Evolutionary conservation across 805 yeast species (phyloP), one percentile per base, ranked within the genome.

Genomic region (Grigorovia jiainica): DNA sequence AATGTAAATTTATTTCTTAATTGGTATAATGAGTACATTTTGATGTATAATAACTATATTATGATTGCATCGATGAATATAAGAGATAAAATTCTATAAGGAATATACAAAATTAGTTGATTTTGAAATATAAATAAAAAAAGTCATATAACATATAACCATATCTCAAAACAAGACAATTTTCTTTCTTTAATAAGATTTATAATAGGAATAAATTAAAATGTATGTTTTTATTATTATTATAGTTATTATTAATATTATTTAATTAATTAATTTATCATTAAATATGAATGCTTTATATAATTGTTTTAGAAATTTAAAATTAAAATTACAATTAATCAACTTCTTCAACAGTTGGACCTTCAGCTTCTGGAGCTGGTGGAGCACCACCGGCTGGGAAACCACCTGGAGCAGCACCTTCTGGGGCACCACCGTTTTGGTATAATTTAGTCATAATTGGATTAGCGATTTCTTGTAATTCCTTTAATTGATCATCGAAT

Each of bases 381-480:
- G 81, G 78, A 61, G 75, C 73, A 50, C 75, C 80, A 54, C 77
- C 78, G 32, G 39, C 43, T 59, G 79, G 79, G 66, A 72, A 78
- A 21, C 78, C 84, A 58, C 67, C 76, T 65, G 71, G 68, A 57
- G 73, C 66, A 58, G 76, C 87, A 60, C 87, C 87, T 57, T 79
- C 79, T 59, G 82, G 82, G 66, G 86, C 95, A 72, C 94, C 95
- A 51, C 67, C 68, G 55, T 80, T 87, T 70, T 84, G 90, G 81
- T 90, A 90, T 77, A 92, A 85, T 78, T 87, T 87, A 66, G 87
- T 76, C 83, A 89, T 82, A 73, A 89, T 86, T 70, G 97, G 97
- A 82, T 89, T 89, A 57, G 95, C 94, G 71, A 83, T 75, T 58
- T 80, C 87, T 76, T 90, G 97, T 65, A 89, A 84, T 70, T 87